These are phyloP conservation scores for Solanum hybrid DNA, from an alignment of 305 asterid genomes.

Conservation along the genomic window DNA sequence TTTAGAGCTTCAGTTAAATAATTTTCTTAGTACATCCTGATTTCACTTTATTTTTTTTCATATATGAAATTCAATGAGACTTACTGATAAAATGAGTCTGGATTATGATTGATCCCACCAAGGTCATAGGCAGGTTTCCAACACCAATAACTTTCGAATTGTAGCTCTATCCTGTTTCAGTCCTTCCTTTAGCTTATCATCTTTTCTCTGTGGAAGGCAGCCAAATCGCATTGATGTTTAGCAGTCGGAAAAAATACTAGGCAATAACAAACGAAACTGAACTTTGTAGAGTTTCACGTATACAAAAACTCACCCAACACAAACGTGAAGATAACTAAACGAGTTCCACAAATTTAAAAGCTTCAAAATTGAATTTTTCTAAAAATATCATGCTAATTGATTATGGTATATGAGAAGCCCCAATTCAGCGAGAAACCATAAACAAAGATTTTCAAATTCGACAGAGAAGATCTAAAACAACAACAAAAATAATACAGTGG, in stretches of 20 bases:
- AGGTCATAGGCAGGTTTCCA: constrained; percentile 18
- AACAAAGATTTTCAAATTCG: too few species aligned
- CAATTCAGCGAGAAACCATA: too few species aligned
- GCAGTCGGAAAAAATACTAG: not conserved
- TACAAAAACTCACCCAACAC: not conserved
- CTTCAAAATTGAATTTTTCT: not conserved
- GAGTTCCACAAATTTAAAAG: not conserved
- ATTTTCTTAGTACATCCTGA: too few species aligned
- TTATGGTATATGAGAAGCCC: too few species aligned
- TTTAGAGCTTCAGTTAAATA: too few species aligned
- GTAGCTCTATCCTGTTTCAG: constrained; percentile 58
- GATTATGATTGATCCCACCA: constrained; percentile 42
- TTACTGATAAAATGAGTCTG: constrained; percentile 56
- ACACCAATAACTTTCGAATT: constrained; percentile 40
- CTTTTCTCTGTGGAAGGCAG: constrained; percentile 14
- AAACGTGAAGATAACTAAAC: not conserved
- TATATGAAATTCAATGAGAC: constrained; percentile 3
- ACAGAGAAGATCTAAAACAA: too few species aligned
- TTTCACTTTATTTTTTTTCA: not conserved
- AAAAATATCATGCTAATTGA: too few species aligned
- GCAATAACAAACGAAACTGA: not conserved
- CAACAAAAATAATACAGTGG: too few species aligned
- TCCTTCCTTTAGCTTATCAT: constrained; percentile 48
- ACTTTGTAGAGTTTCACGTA: not conserved
- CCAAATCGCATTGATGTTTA: not conserved